Conservation (phyloP, 148 eudicot genomes). For the Vaccinium corymbosum region DNA sequence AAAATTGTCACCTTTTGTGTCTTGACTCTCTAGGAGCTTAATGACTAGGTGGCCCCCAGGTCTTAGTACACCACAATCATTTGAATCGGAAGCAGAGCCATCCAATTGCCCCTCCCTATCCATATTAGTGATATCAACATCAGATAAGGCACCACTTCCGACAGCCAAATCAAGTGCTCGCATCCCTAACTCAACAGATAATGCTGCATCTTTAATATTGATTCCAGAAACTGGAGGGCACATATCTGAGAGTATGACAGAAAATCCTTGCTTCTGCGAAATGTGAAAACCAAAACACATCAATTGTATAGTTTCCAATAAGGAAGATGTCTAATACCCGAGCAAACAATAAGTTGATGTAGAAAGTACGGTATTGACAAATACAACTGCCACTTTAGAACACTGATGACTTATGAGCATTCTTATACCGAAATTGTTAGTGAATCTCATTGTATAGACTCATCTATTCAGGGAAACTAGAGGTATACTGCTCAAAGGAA, state of each 20-base stretch:
- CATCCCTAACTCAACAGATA: conserved; percentile 90
- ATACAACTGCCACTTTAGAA: neutral
- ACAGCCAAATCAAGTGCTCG: conserved; percentile 79
- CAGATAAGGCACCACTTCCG: conserved; percentile 41
- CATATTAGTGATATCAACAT: neutral
- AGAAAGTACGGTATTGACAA: neutral
- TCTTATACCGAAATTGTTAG: neutral
- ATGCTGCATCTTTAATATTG: conserved; percentile 74
- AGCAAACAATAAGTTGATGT: neutral
- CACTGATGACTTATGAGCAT: neutral
- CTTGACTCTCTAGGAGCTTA: conserved; percentile 86
- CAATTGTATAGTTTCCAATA: neutral
- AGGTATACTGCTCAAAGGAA: conserved; percentile 8
- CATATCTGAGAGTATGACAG: conserved; percentile 93
- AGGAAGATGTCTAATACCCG: neutral
- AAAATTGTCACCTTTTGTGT: conserved; percentile 50
- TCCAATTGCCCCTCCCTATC: conserved; percentile 20
- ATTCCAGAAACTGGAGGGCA: conserved; percentile 92
- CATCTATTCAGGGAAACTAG: neutral
- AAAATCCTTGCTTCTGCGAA: conserved; percentile 74
- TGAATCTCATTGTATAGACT: neutral
- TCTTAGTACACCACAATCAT: conserved; percentile 43
- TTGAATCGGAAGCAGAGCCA: conserved; percentile 16
- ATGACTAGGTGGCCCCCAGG: conserved; percentile 79
- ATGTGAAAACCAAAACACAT: conserved; percentile 1